Percentiles rank a stretch among this genome's conserved stretches.
phyloP scores from a whole-genome alignment of 495 filamentous ascomycete species.

The Oidiodendron maius region DNA sequence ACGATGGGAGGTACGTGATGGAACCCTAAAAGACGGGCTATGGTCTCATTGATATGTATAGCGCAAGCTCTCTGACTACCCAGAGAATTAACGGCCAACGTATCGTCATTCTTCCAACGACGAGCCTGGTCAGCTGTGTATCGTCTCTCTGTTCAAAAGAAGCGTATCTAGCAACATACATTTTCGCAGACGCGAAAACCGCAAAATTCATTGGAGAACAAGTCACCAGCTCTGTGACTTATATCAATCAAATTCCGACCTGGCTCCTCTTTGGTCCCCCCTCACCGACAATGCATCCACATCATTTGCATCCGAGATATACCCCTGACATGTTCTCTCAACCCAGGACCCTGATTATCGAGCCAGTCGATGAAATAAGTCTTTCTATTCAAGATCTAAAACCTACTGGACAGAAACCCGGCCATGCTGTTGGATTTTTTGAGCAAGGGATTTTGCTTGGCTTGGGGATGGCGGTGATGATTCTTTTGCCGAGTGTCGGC shows the following conservation, averaged over 20 bases:
- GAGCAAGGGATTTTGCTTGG: constrained; percentile 11
- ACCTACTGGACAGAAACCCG: constrained; percentile 4
- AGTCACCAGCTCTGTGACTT: not conserved
- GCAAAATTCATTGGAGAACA: constrained; percentile 1
- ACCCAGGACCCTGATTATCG: not conserved
- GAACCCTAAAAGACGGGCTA: no score
- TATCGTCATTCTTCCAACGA: no score
- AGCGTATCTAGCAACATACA: constrained; percentile 1
- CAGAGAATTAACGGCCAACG: no score
- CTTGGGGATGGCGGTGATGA: no score
- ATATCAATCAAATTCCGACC: constrained; percentile 5
- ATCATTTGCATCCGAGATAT: not conserved
- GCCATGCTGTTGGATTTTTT: constrained; percentile 11
- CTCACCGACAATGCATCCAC: not conserved
- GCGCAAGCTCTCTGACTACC: no score
- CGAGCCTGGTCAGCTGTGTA: no score
- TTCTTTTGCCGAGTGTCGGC: no score
- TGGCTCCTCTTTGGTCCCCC: constrained; percentile 1
- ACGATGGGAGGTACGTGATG: no score
- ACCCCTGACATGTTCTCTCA: not conserved
- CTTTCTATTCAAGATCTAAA: not conserved
- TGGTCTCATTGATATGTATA: no score
- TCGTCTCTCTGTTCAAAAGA: no score
- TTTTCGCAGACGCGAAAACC: not conserved
- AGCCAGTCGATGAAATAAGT: not conserved